A percentile compares a stretch with the other conserved stretches of the same genome.
These are phyloP conservation scores for Binderoboletus segoi DNA, from an alignment of 1,284 basidiomycete species.

Conservation along the genomic window DNA sequence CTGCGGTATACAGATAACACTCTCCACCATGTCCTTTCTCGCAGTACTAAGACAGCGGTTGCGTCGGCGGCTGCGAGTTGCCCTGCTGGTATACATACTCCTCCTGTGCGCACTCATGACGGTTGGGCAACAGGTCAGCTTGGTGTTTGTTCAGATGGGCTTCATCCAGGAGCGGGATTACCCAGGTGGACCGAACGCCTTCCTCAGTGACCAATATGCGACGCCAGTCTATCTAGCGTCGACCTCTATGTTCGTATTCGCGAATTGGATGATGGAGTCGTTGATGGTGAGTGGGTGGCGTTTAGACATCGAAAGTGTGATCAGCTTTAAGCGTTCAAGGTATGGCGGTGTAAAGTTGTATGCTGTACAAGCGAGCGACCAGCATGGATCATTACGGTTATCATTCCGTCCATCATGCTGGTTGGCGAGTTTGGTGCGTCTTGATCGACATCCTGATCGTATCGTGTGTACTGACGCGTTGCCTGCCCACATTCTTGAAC, in stretches of 20 bases:
- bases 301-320: not conserved
- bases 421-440: conserved; percentile 18
- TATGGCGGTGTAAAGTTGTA: conserved; percentile 29
- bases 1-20: conserved; percentile 25
- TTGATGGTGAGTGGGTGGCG: conserved; percentile 23
- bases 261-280: conserved; percentile 30
- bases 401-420: conserved; percentile 14
- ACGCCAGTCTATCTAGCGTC: conserved; percentile 10
- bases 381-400: conserved; percentile 11
- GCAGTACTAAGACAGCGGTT: conserved; percentile 19
- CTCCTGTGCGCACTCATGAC: conserved; percentile 21
- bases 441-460: not conserved
- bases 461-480: not conserved
- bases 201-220: conserved; percentile 13
- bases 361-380: conserved; percentile 15
- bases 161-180: conserved; percentile 18
- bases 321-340: conserved; percentile 12
- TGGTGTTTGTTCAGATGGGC: conserved; percentile 22
- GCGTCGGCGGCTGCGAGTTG: conserved; percentile 10
- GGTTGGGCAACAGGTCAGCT: conserved; percentile 12
- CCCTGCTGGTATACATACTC: conserved; percentile 19
- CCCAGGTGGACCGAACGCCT: conserved; percentile 24
- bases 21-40: conserved; percentile 26
- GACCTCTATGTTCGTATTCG: conserved; percentile 15
- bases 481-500: not conserved